These are phyloP conservation scores for Acer negundo DNA, from an alignment of 345 rosid species.

Conservation along the genomic window DNA sequence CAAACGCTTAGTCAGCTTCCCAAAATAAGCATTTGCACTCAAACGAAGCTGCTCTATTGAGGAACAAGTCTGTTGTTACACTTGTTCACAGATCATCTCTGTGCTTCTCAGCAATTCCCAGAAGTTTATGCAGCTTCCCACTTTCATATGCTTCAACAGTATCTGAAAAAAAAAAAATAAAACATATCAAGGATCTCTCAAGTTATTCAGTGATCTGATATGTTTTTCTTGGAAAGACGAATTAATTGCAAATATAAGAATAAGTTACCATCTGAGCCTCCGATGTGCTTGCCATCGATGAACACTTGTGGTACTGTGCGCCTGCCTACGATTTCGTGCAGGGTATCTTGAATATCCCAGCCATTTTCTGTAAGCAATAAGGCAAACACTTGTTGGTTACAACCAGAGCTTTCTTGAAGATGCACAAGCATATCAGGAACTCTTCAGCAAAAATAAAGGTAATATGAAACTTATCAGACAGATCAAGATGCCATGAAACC, in stretches of 20 bases:
- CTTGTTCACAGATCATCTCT: conserved; percentile 48
- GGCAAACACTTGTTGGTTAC: neutral
- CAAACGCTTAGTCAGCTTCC: neutral
- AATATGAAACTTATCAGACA: neutral
- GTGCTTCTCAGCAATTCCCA: conserved; percentile 41
- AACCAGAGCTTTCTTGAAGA: neutral
- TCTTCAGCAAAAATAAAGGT: neutral
- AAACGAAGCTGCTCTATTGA: neutral
- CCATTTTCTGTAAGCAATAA: conserved; percentile 67
- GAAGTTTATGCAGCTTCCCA: conserved; percentile 71
- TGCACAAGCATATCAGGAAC: neutral
- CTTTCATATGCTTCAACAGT: conserved; percentile 70
- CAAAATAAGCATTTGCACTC: neutral
- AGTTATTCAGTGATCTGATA: neutral
- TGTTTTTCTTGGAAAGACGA: neutral
- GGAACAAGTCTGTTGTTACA: neutral
- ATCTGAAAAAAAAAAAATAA: conserved; percentile 45
- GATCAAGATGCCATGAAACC: neutral
- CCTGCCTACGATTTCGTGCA: conserved; percentile 60
- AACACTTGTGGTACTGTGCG: conserved; percentile 96
- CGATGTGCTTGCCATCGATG: conserved; percentile 78
- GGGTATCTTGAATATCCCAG: conserved; percentile 61
- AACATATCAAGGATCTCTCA: conserved; percentile 3
- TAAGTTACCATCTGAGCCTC: conserved; percentile 86
- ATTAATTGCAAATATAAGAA: neutral